Percentiles rank a stretch among this genome's conserved stretches.
phyloP scores from a whole-genome alignment of 2,329 filamentous ascomycete species.

The Phialemoniopsis sp. region DNA sequence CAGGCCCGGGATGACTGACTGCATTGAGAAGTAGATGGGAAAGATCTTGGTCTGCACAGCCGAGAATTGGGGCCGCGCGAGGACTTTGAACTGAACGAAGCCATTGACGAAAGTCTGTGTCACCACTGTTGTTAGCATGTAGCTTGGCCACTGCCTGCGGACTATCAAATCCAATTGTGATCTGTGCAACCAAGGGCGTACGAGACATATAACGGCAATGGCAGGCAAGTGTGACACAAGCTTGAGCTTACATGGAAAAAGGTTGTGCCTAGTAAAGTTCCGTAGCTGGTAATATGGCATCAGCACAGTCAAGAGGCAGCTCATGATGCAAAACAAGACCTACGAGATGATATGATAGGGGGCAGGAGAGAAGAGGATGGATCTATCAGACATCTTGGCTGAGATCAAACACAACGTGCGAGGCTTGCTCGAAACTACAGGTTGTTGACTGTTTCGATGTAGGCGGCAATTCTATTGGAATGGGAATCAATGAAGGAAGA shows the following conservation, averaged over 20 bases:
- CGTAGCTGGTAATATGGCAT: neutral
- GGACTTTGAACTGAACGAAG: conserved; percentile 69
- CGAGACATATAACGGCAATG: neutral
- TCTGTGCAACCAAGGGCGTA: too few relatives aligned
- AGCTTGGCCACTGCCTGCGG: conserved; percentile 4
- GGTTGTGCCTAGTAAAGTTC: conserved; percentile 75
- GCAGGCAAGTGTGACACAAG: neutral
- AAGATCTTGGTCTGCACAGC: conserved; percentile 77
- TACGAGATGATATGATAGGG: conserved; percentile 77
- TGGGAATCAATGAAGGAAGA: too few relatives aligned
- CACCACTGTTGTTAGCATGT: conserved; percentile 9
- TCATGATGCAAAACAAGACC: conserved; percentile 14
- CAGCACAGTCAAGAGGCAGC: neutral
- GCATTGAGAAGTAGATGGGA: conserved; percentile 83
- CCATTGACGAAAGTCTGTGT: conserved; percentile 70
- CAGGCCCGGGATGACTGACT: conserved; percentile 68
- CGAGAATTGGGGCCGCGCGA: conserved; percentile 78
- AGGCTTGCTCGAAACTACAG: conserved; percentile 9
- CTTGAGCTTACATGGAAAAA: conserved; percentile 70
- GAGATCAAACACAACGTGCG: conserved; percentile 2
- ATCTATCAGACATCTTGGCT: conserved; percentile 36
- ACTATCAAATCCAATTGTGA: too few relatives aligned
- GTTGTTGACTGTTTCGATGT: too few relatives aligned
- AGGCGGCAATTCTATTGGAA: too few relatives aligned
- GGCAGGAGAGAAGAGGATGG: conserved; percentile 57